Conservation (phyloP, 495 filamentous ascomycete species). For the Penicillium maclennaniae region DNA sequence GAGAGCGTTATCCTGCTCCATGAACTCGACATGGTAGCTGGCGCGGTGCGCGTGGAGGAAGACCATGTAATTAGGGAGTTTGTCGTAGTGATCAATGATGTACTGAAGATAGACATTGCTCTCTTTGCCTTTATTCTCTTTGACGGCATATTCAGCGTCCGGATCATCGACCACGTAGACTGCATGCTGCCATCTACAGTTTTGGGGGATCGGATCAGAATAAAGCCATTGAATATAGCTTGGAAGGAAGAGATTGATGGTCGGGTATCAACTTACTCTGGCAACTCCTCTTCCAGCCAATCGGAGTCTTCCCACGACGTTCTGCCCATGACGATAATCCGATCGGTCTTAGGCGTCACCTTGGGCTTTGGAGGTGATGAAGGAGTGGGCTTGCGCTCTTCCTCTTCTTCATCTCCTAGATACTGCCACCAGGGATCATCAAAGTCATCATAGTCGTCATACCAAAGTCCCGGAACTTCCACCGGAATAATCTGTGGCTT, state of each 20-base stretch:
- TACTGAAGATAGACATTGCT: conserved; percentile 49
- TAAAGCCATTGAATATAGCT: neutral
- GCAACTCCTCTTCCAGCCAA: conserved; percentile 38
- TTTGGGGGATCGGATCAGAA: neutral
- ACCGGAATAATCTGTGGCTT: conserved; percentile 19
- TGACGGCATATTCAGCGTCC: conserved; percentile 33
- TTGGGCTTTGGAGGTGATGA: conserved; percentile 8
- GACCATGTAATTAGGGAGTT: conserved; percentile 43
- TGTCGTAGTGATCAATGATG: conserved; percentile 48
- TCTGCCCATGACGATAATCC: conserved; percentile 38
- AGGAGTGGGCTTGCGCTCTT: neutral
- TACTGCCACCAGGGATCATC: neutral
- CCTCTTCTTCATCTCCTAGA: neutral
- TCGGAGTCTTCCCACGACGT: conserved; percentile 35
- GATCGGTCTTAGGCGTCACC: conserved; percentile 18
- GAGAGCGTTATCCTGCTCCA: conserved; percentile 41
- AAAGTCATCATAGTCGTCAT: conserved; percentile 5
- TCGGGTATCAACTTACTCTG: conserved; percentile 28
- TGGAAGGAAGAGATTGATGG: neutral
- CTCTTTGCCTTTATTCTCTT: conserved; percentile 47
- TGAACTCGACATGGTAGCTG: conserved; percentile 42
- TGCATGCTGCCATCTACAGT: conserved; percentile 40
- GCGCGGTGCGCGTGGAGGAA: conserved; percentile 49
- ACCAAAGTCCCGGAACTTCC: conserved; percentile 14
- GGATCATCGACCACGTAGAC: conserved; percentile 61